Evolutionary conservation across 2,329 filamentous ascomycete genomes (phyloP), one percentile per base, ranked within the genome.

Genomic region (Leptographium lundbergii): DNA sequence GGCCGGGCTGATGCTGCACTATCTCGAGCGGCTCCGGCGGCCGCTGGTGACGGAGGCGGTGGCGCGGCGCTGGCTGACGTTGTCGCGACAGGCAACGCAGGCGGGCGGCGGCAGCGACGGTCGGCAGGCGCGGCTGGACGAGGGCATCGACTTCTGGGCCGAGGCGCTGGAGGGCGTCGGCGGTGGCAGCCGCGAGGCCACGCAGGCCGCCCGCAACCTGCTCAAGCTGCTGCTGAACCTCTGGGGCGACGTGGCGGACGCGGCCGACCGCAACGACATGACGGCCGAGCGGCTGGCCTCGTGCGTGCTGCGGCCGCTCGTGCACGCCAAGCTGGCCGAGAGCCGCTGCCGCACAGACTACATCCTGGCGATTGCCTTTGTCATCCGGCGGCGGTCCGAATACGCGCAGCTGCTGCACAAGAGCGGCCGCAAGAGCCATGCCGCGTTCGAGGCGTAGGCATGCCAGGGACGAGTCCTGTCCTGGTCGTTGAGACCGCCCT

Each of bases 121-220:
- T 13, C 34, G 34, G 6, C 34, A 36, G 34, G 34, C 63, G 71
- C 9, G 74, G 73, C 19, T 63, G 6, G 74, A 76, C 59, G 69
- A 71, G 64, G 74, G 73, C 58, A 72, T 76, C 52, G 74, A 76
- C 61, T 76, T 76, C 58, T 76, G 74, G 74, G 73, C 75, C 60
- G 74, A 76, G 65, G 73, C 74, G 9, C 65, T 76, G 6, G 68
- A 68, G 27, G 71, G 72, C 0, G 66, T 76, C 39, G 42, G 54
- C 24, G 42, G 22, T 6, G 11, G 68, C 69, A 14, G 73, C 73
- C 4, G 72, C 71, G 36, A 39, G 36, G 36, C 36, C 3, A 39
- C 36, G 14, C 36, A 39, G 1, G 67, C 70, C 0, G 66, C 66
- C 6, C 68, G 73, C 47, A 69, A 66, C 54, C 60, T 75, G 36